These are phyloP conservation scores for Neofusicoccum kwambonambiense DNA, from an alignment of 2,329 filamentous ascomycete genomes.

Conservation along the genomic window DNA sequence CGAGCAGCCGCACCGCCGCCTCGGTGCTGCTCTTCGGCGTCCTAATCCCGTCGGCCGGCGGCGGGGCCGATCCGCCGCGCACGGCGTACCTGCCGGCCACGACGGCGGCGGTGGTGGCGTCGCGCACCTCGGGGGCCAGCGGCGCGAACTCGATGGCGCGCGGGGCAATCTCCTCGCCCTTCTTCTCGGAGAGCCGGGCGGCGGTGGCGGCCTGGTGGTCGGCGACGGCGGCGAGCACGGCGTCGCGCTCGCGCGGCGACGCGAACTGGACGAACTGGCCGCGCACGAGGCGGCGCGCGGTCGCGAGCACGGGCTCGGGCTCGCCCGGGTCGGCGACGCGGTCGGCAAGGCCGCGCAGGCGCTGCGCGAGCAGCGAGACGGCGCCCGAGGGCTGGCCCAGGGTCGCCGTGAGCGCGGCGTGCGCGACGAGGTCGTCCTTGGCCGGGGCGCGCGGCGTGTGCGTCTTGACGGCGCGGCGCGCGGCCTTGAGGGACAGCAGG, in stretches of 20 bases:
- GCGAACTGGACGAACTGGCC: constrained; percentile 18
- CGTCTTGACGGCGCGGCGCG: neutral
- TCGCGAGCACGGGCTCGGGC: neutral
- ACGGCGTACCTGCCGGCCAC: constrained; percentile 6
- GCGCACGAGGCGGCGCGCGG: constrained; percentile 7
- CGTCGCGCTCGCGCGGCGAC: constrained; percentile 10
- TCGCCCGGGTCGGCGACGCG: neutral
- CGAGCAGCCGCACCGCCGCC: neutral
- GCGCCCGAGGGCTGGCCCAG: constrained; percentile 13
- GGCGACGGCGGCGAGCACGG: constrained; percentile 1
- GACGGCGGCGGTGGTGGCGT: neutral
- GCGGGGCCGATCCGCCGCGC: neutral
- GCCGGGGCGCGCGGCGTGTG: neutral
- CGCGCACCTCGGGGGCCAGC: neutral
- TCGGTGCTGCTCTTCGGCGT: neutral
- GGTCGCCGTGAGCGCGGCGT: constrained; percentile 8
- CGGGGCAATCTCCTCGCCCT: constrained; percentile 12
- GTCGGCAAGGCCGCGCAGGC: constrained; percentile 1
- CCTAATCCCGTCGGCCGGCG: neutral
- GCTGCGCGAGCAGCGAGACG: neutral
- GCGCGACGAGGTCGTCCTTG: neutral
- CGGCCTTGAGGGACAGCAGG: constrained; percentile 4
- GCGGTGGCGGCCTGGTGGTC: constrained; percentile 2
- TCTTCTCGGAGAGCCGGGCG: constrained; percentile 8
- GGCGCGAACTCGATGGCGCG: constrained; percentile 13